Evolutionary conservation across 2,329 filamentous ascomycete genomes (phyloP).

Genomic region (Sordariomycetes sp.): DNA sequence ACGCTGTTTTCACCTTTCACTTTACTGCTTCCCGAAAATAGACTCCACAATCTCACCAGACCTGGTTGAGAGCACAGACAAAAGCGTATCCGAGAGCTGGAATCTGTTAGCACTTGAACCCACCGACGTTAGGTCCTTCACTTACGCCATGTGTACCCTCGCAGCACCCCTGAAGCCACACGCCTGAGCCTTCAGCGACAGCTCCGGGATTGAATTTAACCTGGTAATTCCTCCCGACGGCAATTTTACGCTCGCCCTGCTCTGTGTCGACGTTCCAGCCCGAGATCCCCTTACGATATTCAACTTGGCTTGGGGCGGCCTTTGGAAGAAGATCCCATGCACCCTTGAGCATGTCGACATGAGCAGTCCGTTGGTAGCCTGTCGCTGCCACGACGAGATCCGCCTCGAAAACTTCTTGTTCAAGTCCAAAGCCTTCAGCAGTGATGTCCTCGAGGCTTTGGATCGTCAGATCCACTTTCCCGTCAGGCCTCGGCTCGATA

Average conservation of each 20-base stretch:
- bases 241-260: conserved; percentile 41
- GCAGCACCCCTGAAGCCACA: conserved; percentile 93
- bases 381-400: conserved; percentile 82
- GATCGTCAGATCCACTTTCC: conserved; percentile 51
- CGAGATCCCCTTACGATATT: conserved; percentile 23
- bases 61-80: conserved; percentile 68
- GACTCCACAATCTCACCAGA: conserved; percentile 71
- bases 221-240: conserved; percentile 69
- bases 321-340: conserved; percentile 58
- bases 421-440: conserved; percentile 20
- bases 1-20: background rate
- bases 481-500: conserved; percentile 41
- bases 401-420: conserved; percentile 38
- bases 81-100: conserved; percentile 69
- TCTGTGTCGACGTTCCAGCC: conserved; percentile 31
- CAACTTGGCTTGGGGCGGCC: conserved; percentile 13
- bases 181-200: conserved; percentile 64
- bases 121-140: conserved; percentile 13
- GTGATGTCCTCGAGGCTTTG: conserved; percentile 32
- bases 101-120: conserved; percentile 9
- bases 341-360: conserved; percentile 65
- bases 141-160: conserved; percentile 86
- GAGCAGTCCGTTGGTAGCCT: conserved; percentile 71
- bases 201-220: conserved; percentile 60
- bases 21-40: conserved; percentile 44